These are phyloP conservation scores for Agaricus subrufescens DNA, from an alignment of 768 basidiomycete species.

Conservation along the genomic window DNA sequence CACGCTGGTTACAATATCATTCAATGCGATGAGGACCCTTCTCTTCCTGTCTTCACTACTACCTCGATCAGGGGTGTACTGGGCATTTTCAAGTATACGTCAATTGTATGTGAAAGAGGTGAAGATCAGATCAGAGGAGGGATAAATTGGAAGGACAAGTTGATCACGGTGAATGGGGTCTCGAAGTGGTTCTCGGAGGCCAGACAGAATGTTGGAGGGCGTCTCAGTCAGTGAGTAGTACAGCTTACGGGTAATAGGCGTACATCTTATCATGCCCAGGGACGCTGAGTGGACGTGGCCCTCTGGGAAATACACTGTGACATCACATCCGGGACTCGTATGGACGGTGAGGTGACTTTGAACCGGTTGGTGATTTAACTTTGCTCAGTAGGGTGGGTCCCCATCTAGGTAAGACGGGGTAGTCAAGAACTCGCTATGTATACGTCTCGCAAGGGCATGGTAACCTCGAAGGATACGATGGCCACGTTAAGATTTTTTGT, in stretches of 20 bases:
- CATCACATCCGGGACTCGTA: background rate
- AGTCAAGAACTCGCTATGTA: conserved; percentile 10
- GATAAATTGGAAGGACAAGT: conserved; percentile 13
- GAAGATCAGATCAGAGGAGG: background rate
- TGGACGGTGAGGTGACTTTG: conserved; percentile 12
- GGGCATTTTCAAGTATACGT: background rate
- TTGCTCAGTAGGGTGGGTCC: background rate
- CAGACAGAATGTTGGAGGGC: conserved; percentile 11
- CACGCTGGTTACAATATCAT: conserved; percentile 11
- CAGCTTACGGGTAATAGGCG: no score
- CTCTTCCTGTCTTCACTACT: conserved; percentile 7
- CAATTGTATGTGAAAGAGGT: background rate
- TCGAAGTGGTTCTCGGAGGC: conserved; percentile 3
- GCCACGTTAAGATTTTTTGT: conserved; percentile 12
- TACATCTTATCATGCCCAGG: background rate
- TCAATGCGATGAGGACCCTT: background rate
- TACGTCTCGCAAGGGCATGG: conserved; percentile 6
- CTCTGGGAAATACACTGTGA: conserved; percentile 11
- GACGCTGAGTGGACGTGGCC: conserved; percentile 15
- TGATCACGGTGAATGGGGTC: conserved; percentile 5
- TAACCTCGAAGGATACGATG: conserved; percentile 14
- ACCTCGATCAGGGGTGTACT: conserved; percentile 4
- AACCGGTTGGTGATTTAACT: no score
- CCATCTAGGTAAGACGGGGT: conserved; percentile 10
- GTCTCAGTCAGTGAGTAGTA: conserved; percentile 9